Conservation (phyloP, 2,329 filamentous ascomycete genomes). For the Mariannaea sp. region DNA sequence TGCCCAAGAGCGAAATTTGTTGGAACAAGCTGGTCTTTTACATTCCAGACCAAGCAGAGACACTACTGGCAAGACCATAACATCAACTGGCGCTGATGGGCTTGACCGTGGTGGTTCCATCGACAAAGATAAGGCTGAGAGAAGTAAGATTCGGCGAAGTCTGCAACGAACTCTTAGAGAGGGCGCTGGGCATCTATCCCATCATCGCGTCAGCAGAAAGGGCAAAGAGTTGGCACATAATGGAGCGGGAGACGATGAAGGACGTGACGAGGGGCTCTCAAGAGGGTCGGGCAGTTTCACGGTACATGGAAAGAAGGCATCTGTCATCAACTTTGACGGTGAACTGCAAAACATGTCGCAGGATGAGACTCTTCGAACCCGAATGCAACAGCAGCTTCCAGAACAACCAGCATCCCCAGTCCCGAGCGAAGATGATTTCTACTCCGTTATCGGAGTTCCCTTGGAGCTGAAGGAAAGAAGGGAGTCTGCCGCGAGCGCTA, state of each 20-base stretch:
- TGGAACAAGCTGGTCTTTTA: conserved; percentile 70
- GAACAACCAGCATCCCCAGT: conserved; percentile 41
- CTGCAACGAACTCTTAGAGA: conserved; percentile 90
- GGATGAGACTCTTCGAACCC: conserved; percentile 72
- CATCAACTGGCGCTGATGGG: conserved; percentile 41
- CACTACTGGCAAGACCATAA: conserved; percentile 43
- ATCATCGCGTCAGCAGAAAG: conserved; percentile 75
- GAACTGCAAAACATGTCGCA: conserved; percentile 80
- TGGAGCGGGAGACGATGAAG: conserved; percentile 44
- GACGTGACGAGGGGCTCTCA: conserved; percentile 70
- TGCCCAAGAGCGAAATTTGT: conserved; percentile 68
- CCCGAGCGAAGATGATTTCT: conserved; percentile 55
- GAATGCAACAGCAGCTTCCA: conserved; percentile 55
- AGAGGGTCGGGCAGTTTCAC: conserved; percentile 89
- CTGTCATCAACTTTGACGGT: conserved; percentile 93
- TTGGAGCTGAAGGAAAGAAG: conserved; percentile 56
- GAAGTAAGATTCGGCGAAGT: conserved; percentile 78
- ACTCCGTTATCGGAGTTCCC: conserved; percentile 54
- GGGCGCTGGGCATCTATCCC: conserved; percentile 67
- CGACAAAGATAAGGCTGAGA: conserved; percentile 59
- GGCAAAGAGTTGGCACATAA: conserved; percentile 62
- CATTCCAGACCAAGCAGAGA: conserved; percentile 45
- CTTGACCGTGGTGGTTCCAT: conserved; percentile 42
- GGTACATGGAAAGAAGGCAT: conserved; percentile 96
- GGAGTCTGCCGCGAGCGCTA: conserved; percentile 66